These are phyloP conservation scores for Trematosphaeria pertusa DNA, from an alignment of 2,329 filamentous ascomycete species.

Conservation along the genomic window DNA sequence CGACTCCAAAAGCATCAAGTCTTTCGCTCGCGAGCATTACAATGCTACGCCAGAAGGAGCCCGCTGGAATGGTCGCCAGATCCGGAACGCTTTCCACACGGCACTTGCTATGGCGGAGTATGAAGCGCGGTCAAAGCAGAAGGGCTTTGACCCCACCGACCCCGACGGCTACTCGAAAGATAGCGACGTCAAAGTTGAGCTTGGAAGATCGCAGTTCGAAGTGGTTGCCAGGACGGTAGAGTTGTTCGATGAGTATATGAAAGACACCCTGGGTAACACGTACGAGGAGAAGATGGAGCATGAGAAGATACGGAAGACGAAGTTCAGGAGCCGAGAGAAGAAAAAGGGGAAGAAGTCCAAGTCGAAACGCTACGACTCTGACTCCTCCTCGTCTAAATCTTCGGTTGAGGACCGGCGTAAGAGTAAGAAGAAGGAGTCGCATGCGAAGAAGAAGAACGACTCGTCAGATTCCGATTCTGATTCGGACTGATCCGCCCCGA, in stretches of 20 bases:
- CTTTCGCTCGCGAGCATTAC: slow-evolving; percentile 5
- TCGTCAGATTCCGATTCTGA: too few relatives aligned
- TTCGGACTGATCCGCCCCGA: too few relatives aligned
- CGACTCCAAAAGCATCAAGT: slow-evolving; percentile 1
- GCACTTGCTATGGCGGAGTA: slow-evolving; percentile 20
- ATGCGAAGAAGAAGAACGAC: too few relatives aligned
- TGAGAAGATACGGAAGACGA: too few relatives aligned
- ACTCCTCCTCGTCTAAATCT: too few relatives aligned
- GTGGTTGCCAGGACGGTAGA: background rate
- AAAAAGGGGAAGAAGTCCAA: too few relatives aligned
- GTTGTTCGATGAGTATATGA: background rate
- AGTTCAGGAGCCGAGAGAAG: too few relatives aligned
- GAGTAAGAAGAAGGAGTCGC: too few relatives aligned
- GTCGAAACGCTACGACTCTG: too few relatives aligned
- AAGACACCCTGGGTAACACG: too few relatives aligned
- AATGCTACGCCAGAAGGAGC: background rate
- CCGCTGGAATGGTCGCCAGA: slow-evolving; percentile 20
- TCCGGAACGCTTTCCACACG: slow-evolving; percentile 21
- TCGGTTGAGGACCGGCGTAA: too few relatives aligned
- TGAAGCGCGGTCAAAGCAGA: slow-evolving; percentile 8
- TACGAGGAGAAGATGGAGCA: too few relatives aligned
- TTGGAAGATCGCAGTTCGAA: background rate
- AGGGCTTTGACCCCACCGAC: background rate
- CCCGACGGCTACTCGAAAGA: background rate
- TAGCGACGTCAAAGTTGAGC: background rate